phyloP scores from a whole-genome alignment of 2,329 filamentous ascomycete genomes.

The Metarhizium rileyi region DNA sequence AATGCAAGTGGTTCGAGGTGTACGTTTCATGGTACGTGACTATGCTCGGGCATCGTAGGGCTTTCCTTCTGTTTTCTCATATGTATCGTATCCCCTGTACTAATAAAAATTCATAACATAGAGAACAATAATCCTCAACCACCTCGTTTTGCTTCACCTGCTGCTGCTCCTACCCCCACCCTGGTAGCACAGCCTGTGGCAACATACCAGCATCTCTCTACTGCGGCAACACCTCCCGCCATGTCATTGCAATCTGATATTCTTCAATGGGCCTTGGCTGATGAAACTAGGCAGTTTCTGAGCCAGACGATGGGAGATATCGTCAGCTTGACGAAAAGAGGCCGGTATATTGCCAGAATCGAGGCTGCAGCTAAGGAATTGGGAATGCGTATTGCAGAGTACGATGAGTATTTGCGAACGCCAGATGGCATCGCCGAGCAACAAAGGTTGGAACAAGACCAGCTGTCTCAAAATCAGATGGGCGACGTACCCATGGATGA shows the following conservation, averaged over 20 bases:
- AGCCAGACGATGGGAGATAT: conserved; percentile 36
- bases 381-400: conserved; percentile 41
- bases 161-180: conserved; percentile 5
- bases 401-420: conserved; percentile 32
- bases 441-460: conserved; percentile 11
- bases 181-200: conserved; percentile 15
- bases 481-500: conserved; percentile 9
- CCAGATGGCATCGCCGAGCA: conserved; percentile 18
- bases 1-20: conserved; percentile 51
- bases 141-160: conserved; percentile 9
- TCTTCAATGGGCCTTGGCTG: conserved; percentile 23
- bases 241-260: conserved; percentile 14
- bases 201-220: conserved; percentile 1
- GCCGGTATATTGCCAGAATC: conserved; percentile 39
- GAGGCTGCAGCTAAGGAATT: conserved; percentile 45
- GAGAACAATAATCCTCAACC: conserved; percentile 35
- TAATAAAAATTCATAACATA: conserved; percentile 12
- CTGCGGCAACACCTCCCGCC: conserved; percentile 1
- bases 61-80: neutral
- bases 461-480: conserved; percentile 11
- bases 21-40: conserved; percentile 46
- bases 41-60: neutral
- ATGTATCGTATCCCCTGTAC: neutral
- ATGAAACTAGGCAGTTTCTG: conserved; percentile 14
- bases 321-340: conserved; percentile 31